phyloP scores from a whole-genome alignment of 148 eudicot genomes.

The Rhododendron griersonianum region DNA sequence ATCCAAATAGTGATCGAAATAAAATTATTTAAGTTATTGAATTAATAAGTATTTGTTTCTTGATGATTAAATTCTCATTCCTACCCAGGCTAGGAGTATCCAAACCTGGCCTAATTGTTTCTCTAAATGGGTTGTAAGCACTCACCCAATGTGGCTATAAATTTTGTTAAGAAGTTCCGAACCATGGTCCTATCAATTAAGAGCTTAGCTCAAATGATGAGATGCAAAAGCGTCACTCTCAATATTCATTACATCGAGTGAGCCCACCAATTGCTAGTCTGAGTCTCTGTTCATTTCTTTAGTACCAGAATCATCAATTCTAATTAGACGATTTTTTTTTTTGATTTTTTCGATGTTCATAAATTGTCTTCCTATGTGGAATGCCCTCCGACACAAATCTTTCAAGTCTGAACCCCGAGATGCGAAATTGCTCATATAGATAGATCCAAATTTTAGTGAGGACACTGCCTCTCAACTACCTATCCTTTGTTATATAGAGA shows the following conservation, averaged over 20 bases:
- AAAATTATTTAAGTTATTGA: background rate
- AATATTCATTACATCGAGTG: too few species aligned
- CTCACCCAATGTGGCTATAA: background rate
- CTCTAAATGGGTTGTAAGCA: too few species aligned
- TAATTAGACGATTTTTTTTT: too few species aligned
- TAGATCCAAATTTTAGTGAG: too few species aligned
- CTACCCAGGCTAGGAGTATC: background rate
- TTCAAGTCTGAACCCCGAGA: too few species aligned
- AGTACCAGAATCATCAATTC: background rate
- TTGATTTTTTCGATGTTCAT: background rate
- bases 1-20: background rate
- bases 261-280: too few species aligned
- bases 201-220: background rate
- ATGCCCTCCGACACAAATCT: background rate
- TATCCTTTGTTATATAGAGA: too few species aligned
- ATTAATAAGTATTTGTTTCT: background rate
- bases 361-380: background rate
- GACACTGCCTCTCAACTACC: too few species aligned
- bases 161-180: background rate
- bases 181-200: background rate
- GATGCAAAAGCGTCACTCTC: background rate
- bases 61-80: background rate
- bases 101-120: background rate
- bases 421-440: too few species aligned
- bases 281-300: too few species aligned